A percentile compares a stretch with the other conserved stretches of the same genome.
Conservation (phyloP, 1,139 yeast genomes). For the Saccharomyces hybrid region DNA sequence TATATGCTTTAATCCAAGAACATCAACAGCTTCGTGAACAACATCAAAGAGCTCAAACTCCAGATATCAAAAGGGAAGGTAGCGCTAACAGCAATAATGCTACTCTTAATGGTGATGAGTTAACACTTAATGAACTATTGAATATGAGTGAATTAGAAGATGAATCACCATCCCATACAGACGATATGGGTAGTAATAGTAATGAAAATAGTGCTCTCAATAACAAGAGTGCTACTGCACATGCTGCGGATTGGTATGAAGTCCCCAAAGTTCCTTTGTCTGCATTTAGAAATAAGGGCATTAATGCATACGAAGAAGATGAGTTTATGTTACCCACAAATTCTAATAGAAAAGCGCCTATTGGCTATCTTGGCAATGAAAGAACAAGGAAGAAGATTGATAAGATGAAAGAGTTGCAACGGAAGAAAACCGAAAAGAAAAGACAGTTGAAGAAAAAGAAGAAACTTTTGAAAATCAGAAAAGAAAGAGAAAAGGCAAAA, state of each 20-base stretch:
- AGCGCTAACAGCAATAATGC: conserved; percentile 11
- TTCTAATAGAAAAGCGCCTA: conserved; percentile 29
- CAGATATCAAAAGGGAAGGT: conserved; percentile 12
- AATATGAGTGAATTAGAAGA: conserved; percentile 86
- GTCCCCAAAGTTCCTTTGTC: conserved; percentile 70
- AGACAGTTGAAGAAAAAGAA: conserved; percentile 28
- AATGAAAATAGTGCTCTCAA: neutral
- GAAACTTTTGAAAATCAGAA: conserved; percentile 24
- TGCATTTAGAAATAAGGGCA: conserved; percentile 78
- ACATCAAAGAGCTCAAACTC: conserved; percentile 16
- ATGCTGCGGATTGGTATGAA: conserved; percentile 31
- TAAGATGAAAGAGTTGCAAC: conserved; percentile 30
- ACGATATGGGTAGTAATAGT: neutral
- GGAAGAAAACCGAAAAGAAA: conserved; percentile 27
- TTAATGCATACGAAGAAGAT: conserved; percentile 29
- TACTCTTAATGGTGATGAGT: conserved; percentile 39
- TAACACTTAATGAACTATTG: conserved; percentile 76
- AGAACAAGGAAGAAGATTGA: conserved; percentile 31
- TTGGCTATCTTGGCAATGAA: conserved; percentile 32
- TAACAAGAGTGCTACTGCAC: conserved; percentile 4
- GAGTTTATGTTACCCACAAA: conserved; percentile 27
- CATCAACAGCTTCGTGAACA: conserved; percentile 25
- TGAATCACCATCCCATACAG: conserved; percentile 36
- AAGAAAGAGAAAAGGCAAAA: conserved; percentile 18
- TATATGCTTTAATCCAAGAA: conserved; percentile 38